Conservation (phyloP, 257 asterid species). For the Solanum habrochaites region DNA sequence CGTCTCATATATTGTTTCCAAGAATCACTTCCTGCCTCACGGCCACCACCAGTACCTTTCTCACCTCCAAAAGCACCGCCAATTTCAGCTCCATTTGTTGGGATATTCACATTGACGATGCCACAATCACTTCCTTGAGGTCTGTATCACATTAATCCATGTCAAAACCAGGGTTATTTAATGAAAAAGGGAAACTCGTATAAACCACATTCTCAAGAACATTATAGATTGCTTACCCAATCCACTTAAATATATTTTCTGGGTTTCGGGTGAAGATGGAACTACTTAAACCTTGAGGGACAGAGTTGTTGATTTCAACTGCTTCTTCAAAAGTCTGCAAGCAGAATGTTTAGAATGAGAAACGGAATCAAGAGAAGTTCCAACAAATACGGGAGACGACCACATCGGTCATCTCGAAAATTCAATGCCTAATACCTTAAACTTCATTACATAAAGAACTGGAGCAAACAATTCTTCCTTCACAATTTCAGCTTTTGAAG, state of each 20-base stretch:
- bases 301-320: constrained; percentile 82
- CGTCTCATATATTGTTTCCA: constrained; percentile 99
- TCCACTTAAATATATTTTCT: constrained; percentile 82
- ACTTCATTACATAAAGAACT: constrained; percentile 91
- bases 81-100: constrained; percentile 96
- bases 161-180: background rate
- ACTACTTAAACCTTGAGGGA: constrained; percentile 98
- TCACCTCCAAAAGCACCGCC: constrained; percentile 99
- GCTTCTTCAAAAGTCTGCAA: constrained; percentile 88
- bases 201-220: background rate
- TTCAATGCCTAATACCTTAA: constrained; percentile 42
- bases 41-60: constrained; percentile 97
- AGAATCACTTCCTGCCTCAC: constrained; percentile 99
- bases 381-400: background rate
- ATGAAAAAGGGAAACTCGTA: background rate
- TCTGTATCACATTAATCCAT: constrained; percentile 21
- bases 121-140: constrained; percentile 98
- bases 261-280: constrained; percentile 90
- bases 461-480: constrained; percentile 96
- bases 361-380: background rate
- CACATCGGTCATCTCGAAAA: background rate
- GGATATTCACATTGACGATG: constrained; percentile 89
- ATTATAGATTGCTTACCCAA: constrained; percentile 52
- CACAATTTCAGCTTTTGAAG: constrained; percentile 56
- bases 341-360: background rate